phyloP scores from a whole-genome alignment of 139 green algal species.

The Monoraphidium neglectum region DNA sequence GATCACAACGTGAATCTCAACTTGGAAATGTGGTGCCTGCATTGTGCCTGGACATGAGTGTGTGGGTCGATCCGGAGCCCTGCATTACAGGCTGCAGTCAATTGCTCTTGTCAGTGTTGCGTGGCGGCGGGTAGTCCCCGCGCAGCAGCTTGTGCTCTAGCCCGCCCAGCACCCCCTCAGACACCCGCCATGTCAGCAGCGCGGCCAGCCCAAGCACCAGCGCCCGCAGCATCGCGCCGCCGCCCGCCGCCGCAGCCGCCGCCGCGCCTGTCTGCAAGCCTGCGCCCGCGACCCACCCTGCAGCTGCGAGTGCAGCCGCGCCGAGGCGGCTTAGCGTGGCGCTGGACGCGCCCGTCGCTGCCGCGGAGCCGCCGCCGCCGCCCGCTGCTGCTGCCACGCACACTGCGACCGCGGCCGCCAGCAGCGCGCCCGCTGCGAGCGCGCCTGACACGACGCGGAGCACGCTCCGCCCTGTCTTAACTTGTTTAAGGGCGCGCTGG shows the following conservation, averaged over 20 bases:
- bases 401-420: not conserved
- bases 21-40: too few species aligned
- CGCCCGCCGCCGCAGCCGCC: not conserved
- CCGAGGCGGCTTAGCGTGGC: too few species aligned
- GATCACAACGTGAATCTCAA: too few species aligned
- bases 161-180: not conserved
- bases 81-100: too few species aligned
- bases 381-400: not conserved
- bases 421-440: too few species aligned
- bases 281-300: too few species aligned
- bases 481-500: slow-evolving; percentile 12
- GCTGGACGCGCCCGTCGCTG: not conserved
- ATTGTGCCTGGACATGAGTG: too few species aligned
- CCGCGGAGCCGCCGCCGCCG: not conserved
- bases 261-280: too few species aligned
- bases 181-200: not conserved
- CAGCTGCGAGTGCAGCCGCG: too few species aligned
- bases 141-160: slow-evolving; percentile 5
- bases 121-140: slow-evolving; percentile 28
- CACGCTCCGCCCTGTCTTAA: not conserved
- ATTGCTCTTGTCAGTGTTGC: slow-evolving; percentile 4
- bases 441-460: slow-evolving; percentile 9
- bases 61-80: too few species aligned
- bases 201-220: slow-evolving; percentile 5
- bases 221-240: slow-evolving; percentile 3